Evolutionary conservation across 805 yeast genomes (phyloP).

Genomic region (Starmerella apicola): DNA sequence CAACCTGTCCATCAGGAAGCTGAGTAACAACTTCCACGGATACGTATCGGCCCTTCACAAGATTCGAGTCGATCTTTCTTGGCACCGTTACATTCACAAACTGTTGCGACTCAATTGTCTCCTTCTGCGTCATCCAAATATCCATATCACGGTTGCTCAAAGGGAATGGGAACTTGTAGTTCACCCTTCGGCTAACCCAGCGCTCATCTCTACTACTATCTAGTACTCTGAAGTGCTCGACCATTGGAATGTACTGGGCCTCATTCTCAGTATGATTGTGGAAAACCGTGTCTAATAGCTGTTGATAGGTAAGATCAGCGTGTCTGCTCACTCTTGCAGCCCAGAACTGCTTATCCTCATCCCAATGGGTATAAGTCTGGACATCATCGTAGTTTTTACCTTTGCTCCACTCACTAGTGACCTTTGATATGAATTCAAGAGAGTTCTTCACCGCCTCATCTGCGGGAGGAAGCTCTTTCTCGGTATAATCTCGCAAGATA

Average conservation of each 20-base stretch:
- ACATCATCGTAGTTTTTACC: slow-evolving; percentile 17
- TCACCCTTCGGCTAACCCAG: slow-evolving; percentile 23
- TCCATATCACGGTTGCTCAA: slow-evolving; percentile 28
- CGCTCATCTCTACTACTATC: slow-evolving; percentile 14
- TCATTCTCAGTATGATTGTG: slow-evolving; percentile 31
- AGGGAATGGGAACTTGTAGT: slow-evolving; percentile 28
- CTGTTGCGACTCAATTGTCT: slow-evolving; percentile 25
- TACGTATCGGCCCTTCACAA: slow-evolving; percentile 26
- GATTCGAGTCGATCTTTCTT: slow-evolving; percentile 13
- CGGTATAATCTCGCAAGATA: slow-evolving; percentile 15
- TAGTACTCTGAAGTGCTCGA: slow-evolving; percentile 22
- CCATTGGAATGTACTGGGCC: slow-evolving; percentile 28
- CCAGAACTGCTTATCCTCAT: slow-evolving; percentile 27
- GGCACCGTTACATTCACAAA: slow-evolving; percentile 30
- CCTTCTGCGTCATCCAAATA: slow-evolving; percentile 26
- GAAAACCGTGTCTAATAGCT: slow-evolving; percentile 24
- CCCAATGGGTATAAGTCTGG: slow-evolving; percentile 20
- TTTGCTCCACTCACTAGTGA: slow-evolving; percentile 20
- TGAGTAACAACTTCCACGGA: slow-evolving; percentile 28
- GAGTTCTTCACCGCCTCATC: slow-evolving; percentile 18
- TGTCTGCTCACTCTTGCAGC: slow-evolving; percentile 29
- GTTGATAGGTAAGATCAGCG: slow-evolving; percentile 22
- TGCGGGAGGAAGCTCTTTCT: slow-evolving; percentile 18
- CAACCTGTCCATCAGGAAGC: slow-evolving; percentile 18
- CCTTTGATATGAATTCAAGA: slow-evolving; percentile 11